Conservation (phyloP, 2,329 filamentous ascomycete genomes). For the Stagonosporopsis tanaceti region DNA sequence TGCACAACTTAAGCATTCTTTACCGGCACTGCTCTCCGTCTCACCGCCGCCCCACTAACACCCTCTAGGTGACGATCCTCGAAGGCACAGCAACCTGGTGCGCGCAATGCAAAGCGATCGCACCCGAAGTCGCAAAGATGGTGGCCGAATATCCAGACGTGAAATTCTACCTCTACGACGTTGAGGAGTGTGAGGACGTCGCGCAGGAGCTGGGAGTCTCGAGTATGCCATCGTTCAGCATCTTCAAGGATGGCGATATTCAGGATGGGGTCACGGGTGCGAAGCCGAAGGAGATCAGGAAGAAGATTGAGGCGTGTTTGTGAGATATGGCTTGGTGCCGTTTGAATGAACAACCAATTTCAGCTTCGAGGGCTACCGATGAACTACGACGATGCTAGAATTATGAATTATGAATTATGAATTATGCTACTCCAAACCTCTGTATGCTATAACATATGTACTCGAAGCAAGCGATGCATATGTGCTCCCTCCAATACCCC, state of each 20-base stretch:
- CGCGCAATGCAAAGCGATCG: slow-evolving; percentile 37
- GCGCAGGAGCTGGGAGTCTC: slow-evolving; percentile 41
- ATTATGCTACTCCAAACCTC: neutral
- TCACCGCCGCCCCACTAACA: neutral
- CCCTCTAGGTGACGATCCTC: slow-evolving; percentile 34
- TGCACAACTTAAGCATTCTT: neutral
- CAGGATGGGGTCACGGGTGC: slow-evolving; percentile 35
- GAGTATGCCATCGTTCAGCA: slow-evolving; percentile 39
- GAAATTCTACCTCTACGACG: slow-evolving; percentile 42
- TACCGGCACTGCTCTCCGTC: too few species aligned
- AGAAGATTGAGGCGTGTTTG: slow-evolving; percentile 35
- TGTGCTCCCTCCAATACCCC: neutral
- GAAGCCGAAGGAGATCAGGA: slow-evolving; percentile 31
- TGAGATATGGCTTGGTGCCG: neutral
- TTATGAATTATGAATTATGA: slow-evolving; percentile 16
- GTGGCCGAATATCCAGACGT: slow-evolving; percentile 31
- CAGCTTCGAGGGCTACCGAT: too few species aligned
- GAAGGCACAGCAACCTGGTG: slow-evolving; percentile 44
- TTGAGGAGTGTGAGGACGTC: slow-evolving; percentile 41
- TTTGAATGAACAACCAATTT: too few species aligned
- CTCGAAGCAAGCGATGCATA: neutral
- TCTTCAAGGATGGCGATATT: slow-evolving; percentile 43
- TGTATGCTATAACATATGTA: slow-evolving; percentile 7
- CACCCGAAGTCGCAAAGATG: slow-evolving; percentile 39
- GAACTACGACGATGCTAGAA: neutral